Evolutionary conservation across 805 yeast species (phyloP), one percentile per base, ranked within the genome.

Genomic region (Yueomyces sinensis): DNA sequence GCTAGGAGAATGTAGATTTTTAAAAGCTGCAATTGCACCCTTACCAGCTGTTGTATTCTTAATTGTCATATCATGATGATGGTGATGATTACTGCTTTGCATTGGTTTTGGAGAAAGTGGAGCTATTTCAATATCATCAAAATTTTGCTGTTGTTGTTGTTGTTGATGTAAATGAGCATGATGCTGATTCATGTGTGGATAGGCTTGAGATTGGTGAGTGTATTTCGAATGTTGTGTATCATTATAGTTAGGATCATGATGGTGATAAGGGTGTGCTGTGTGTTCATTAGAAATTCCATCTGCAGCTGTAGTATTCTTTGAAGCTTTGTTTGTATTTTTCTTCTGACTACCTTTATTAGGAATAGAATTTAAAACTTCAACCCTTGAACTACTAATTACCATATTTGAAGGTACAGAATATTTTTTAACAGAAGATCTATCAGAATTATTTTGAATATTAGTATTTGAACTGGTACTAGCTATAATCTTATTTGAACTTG

Each of bases 1-100:
- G n/a, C n/a, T n/a, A n/a, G n/a, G n/a, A n/a, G 28, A n/a, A 11
- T 50, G 55, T 33, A 45, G 34, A 34, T 40, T 54, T 31, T 46
- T 54, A 32, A 53, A 55, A 15, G 60, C 60, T 5, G 60, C 60
- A 16, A 54, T 50, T 2, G 60, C 60, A 27, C 60, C 60, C 16
- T 47, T 47, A 33, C 52, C 50, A 3, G 60, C 60, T 16, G 41
- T 47, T 20, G 24, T 20, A 20, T 20, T 20, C 11, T 20, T 20
- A 11, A 20, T 11, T 11, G 7, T 7, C n/a, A n/a, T n/a, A n/a
- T n/a, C n/a, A n/a, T n/a, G n/a, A n/a, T n/a, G n/a, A n/a, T n/a
- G n/a, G n/a, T n/a, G n/a, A n/a, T n/a, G n/a, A n/a, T n/a, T n/a
- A n/a, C n/a, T n/a, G n/a, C n/a, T n/a, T n/a, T n/a, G n/a, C n/a